These are phyloP conservation scores for Fraxinus anomala DNA, from an alignment of 257 asterid species.

Conservation along the genomic window DNA sequence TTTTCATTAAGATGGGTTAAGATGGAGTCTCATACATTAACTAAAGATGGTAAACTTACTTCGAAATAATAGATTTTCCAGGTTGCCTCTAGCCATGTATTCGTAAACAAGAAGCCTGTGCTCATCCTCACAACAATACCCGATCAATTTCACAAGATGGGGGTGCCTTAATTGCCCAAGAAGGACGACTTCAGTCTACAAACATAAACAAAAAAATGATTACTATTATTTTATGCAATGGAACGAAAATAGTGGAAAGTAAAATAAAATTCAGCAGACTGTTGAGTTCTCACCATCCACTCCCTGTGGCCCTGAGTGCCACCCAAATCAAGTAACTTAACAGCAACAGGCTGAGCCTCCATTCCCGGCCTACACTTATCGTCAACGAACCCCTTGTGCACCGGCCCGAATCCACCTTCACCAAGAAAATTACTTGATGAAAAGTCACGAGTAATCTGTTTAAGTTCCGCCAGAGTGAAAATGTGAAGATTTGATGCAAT, in stretches of 20 bases:
- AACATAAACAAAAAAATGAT: slow-evolving; percentile 37
- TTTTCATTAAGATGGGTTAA: background rate
- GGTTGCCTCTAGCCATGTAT: slow-evolving; percentile 43
- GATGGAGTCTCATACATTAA: background rate
- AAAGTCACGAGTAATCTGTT: slow-evolving; percentile 51
- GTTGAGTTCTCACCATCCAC: background rate
- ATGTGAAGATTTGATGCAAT: slow-evolving; percentile 66
- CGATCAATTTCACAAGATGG: slow-evolving; percentile 47
- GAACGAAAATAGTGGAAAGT: background rate
- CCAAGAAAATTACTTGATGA: slow-evolving; percentile 63
- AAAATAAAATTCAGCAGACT: too few species aligned
- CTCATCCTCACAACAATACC: slow-evolving; percentile 50
- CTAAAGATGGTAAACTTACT: slow-evolving; percentile 24
- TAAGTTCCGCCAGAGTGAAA: slow-evolving; percentile 61
- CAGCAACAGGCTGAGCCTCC: slow-evolving; percentile 37
- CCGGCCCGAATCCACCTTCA: slow-evolving; percentile 93
- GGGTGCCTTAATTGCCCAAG: slow-evolving; percentile 50
- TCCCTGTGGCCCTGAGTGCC: background rate
- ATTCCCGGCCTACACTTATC: slow-evolving; percentile 64
- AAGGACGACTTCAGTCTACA: slow-evolving; percentile 52
- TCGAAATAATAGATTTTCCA: slow-evolving; percentile 43
- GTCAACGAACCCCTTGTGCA: slow-evolving; percentile 74
- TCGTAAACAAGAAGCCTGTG: slow-evolving; percentile 52
- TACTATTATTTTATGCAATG: too few species aligned
- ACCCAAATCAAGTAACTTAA: background rate